Percentiles rank a stretch among this genome's conserved stretches.
Conservation (phyloP, 164 flowering plant species). For the Echeveria elegans region DNA sequence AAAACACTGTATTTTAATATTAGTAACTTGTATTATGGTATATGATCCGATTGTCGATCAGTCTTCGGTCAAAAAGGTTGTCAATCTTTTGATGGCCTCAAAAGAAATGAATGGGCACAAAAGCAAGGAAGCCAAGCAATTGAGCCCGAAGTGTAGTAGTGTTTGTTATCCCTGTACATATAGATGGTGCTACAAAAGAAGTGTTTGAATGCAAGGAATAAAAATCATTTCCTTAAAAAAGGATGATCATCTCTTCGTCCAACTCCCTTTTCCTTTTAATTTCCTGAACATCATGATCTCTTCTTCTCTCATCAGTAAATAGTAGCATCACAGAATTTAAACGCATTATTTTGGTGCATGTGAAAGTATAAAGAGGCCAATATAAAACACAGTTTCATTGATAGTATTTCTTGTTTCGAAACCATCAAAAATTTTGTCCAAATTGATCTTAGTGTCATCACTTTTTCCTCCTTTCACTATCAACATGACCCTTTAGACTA, state of each 20-base stretch:
- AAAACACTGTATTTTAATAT: no score
- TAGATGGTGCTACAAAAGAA: constrained; percentile 42
- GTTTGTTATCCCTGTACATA: constrained; percentile 13
- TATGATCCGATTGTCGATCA: constrained; percentile 7
- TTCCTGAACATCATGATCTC: background rate
- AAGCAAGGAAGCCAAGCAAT: constrained; percentile 25
- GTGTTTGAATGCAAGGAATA: constrained; percentile 56
- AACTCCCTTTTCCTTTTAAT: constrained; percentile 1
- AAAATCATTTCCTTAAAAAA: constrained; percentile 19
- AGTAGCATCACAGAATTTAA: constrained; percentile 15
- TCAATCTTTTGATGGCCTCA: constrained; percentile 50
- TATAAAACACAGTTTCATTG: constrained; percentile 3
- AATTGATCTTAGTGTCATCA: constrained; percentile 18
- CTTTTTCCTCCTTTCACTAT: constrained; percentile 24
- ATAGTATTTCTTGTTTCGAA: constrained; percentile 11
- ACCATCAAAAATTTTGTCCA: constrained; percentile 14
- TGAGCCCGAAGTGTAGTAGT: constrained; percentile 36
- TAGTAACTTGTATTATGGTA: background rate
- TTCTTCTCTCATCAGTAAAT: background rate
- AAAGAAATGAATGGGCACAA: constrained; percentile 51
- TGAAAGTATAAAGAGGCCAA: background rate
- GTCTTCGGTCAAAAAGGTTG: constrained; percentile 60
- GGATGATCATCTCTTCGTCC: background rate
- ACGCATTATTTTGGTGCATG: constrained; percentile 4
- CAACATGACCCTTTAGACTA: constrained; percentile 10